Evolutionary conservation across 768 basidiomycete genomes (phyloP).

Genomic region (Suillus ampliporus): DNA sequence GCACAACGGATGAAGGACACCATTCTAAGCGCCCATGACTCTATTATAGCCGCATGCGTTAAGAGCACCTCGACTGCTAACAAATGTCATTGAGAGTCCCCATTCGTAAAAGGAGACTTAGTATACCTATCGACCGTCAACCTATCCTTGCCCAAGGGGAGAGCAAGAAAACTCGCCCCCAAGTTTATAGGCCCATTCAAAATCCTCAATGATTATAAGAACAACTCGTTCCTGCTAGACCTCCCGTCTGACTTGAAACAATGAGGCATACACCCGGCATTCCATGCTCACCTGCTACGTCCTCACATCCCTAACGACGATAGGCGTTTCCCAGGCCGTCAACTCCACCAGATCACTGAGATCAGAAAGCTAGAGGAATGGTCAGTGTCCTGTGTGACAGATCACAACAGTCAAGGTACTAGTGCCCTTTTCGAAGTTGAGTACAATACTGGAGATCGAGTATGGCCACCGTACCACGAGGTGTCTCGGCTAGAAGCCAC

Average conservation of each 20-base stretch:
- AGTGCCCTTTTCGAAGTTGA: too few relatives aligned
- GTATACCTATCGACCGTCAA: slow-evolving; percentile 45
- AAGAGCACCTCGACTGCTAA: too few relatives aligned
- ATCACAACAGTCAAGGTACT: slow-evolving; percentile 31
- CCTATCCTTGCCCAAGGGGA: slow-evolving; percentile 35
- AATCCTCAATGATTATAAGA: slow-evolving; percentile 23
- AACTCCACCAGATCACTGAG: slow-evolving; percentile 26
- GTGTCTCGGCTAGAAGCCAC: slow-evolving; percentile 25
- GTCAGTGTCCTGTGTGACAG: slow-evolving; percentile 30
- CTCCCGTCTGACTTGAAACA: slow-evolving; percentile 33
- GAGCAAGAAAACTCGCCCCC: slow-evolving; percentile 39
- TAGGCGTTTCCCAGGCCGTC: slow-evolving; percentile 36
- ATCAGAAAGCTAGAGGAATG: slow-evolving; percentile 31
- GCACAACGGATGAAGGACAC: too few relatives aligned
- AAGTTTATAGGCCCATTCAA: slow-evolving; percentile 43
- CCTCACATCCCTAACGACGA: slow-evolving; percentile 43
- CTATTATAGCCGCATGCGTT: too few relatives aligned
- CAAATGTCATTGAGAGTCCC: too few relatives aligned
- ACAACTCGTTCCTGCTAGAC: slow-evolving; percentile 31
- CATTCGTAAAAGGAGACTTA: slow-evolving; percentile 25
- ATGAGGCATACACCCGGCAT: slow-evolving; percentile 35
- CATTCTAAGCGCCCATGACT: too few relatives aligned
- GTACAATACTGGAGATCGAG: neutral
- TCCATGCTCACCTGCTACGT: slow-evolving; percentile 39
- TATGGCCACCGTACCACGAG: slow-evolving; percentile 38